Percentiles rank a stretch among this genome's conserved stretches.
Conservation (phyloP, 257 asterid genomes). For the Sherardia arvensis region DNA sequence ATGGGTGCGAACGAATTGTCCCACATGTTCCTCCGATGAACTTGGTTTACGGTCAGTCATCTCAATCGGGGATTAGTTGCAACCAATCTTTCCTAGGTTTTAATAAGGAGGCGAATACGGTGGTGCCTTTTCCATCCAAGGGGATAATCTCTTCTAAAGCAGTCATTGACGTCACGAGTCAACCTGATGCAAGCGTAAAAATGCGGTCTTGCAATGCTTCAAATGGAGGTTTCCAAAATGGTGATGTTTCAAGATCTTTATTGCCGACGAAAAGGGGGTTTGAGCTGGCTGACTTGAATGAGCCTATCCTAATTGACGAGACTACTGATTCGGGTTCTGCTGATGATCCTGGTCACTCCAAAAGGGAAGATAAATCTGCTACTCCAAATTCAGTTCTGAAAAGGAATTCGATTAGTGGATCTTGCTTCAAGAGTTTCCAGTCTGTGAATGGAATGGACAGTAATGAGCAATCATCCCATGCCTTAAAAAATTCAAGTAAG, state of each 20-base stretch:
- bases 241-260: conserved; percentile 16
- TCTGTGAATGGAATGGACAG: conserved; percentile 18
- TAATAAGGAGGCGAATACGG: conserved; percentile 10
- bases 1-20: conserved; percentile 16
- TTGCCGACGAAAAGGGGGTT: conserved; percentile 13
- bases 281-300: conserved; percentile 24
- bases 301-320: conserved; percentile 18
- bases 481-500: conserved; percentile 32
- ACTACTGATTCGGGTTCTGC: conserved; percentile 9
- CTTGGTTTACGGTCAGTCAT: conserved; percentile 16
- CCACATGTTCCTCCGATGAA: conserved; percentile 21
- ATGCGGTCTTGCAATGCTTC: neutral
- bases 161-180: conserved; percentile 20
- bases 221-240: conserved; percentile 17
- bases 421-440: conserved; percentile 15
- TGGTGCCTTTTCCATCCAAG: conserved; percentile 12
- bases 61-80: conserved; percentile 10
- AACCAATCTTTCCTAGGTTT: conserved; percentile 12
- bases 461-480: conserved; percentile 24
- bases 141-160: conserved; percentile 12
- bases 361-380: conserved; percentile 13
- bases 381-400: conserved; percentile 19
- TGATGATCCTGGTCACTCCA: conserved; percentile 4
- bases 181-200: conserved; percentile 16
- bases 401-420: conserved; percentile 16